These are phyloP conservation scores for Xylariaceae sp. DNA, from an alignment of 2,329 filamentous ascomycete genomes.

Conservation along the genomic window DNA sequence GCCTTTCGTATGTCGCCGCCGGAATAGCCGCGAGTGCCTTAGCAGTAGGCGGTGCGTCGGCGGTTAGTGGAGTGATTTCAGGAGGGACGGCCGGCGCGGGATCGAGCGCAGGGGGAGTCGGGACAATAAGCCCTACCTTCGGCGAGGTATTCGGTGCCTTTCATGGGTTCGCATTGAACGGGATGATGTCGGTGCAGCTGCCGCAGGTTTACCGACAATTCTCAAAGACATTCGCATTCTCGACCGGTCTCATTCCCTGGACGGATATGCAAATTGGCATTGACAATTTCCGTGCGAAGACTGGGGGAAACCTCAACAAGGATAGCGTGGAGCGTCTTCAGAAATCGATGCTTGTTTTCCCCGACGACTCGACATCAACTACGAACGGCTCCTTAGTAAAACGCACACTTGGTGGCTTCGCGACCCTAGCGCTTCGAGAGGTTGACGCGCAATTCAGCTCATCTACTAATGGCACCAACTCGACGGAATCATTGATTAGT, in stretches of 20 bases:
- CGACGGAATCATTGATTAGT: slow-evolving; percentile 36
- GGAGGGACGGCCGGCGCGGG: slow-evolving; percentile 53
- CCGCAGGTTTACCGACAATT: slow-evolving; percentile 86
- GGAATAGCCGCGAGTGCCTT: slow-evolving; percentile 83
- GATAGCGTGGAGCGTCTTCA: slow-evolving; percentile 70
- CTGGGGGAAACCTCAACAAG: slow-evolving; percentile 82
- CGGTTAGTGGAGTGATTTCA: slow-evolving; percentile 57
- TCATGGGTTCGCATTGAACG: slow-evolving; percentile 89
- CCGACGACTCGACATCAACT: slow-evolving; percentile 52
- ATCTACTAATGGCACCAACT: slow-evolving; percentile 28
- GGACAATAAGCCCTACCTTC: slow-evolving; percentile 76
- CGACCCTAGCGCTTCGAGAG: slow-evolving; percentile 51
- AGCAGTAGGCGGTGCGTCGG: slow-evolving; percentile 66
- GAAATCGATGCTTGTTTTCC: slow-evolving; percentile 71
- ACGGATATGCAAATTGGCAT: slow-evolving; percentile 73
- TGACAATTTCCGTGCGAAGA: slow-evolving; percentile 73
- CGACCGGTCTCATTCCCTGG: slow-evolving; percentile 80
- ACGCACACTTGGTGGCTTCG: slow-evolving; percentile 49
- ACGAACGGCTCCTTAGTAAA: slow-evolving; percentile 44
- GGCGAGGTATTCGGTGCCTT: slow-evolving; percentile 83
- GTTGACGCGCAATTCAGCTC: slow-evolving; percentile 45
- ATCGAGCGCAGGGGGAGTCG: slow-evolving; percentile 52
- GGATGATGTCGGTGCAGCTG: slow-evolving; percentile 89
- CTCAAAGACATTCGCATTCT: slow-evolving; percentile 89
- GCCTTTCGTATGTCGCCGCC: slow-evolving; percentile 77